Base-by-base conservation (phyloP, 805 yeast genomes). In the Maudiozyma pseudohumilis region DNA sequence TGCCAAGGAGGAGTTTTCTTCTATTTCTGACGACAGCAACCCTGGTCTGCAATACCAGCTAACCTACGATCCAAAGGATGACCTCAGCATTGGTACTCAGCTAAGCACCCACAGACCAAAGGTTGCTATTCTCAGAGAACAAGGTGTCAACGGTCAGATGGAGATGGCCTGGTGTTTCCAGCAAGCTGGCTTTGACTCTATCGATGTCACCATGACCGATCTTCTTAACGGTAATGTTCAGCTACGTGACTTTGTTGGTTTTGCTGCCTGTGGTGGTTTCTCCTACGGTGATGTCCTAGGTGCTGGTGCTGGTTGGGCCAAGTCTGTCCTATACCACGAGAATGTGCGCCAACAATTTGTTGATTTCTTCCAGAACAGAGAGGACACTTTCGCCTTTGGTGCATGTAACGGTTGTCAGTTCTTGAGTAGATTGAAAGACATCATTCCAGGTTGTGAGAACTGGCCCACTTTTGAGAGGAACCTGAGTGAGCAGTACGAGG, bases 281-380 rank as follows among this genome's bases (percentile, higher is more conserved):
- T 86, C 96, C 2, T 92, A 88, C 56, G 98, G 98, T 70, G 98
- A 92, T 64, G 98, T 92, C 34, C 69, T 92, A 42, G 98, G 98
- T 49, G 98, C 98, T 25, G 98, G 96, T 58, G 82, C 89, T 38
- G 98, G 98, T 41, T 92, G 98, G 98, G 98, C 98, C 41, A 87
- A 86, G 56, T 85, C 96, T 13, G 95, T 92, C 8, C 65, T 92
- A 47, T 87, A 79, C 72, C 81, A 89, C 56, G 84, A 75, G 26
- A 68, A 64, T 38, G 82, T 89, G 26, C 77, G 92, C 56, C 53
- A 68, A 20, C 88, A 85, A 65, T 92, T 92, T 60, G 63, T 66
- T 46, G 70, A 65, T 35, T 92, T 92, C 62, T 92, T 92, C 75
- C 77, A 78, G 53, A 82, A 75, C 38, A 79, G 98, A 63, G 67